Base-by-base conservation (phyloP, 768 basidiomycete species). In the Suillus variegatus region DNA sequence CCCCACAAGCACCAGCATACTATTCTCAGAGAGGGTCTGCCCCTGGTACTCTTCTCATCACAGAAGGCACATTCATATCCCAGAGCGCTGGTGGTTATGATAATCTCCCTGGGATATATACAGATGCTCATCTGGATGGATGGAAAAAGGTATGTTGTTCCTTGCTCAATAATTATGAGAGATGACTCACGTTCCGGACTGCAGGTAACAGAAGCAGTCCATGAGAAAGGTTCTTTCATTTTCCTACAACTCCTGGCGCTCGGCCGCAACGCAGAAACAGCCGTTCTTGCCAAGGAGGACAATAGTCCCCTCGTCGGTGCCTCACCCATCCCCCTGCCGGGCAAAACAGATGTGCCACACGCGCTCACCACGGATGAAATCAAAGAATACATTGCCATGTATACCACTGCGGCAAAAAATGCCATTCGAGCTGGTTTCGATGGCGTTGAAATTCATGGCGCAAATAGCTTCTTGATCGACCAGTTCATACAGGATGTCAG, bases 41-140 rank as follows among this genome's bases (percentile, higher is more conserved):
- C 0, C 81, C 83, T 0, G 88, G 88, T 0, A 87, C 84, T 0
- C 74, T 90, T 10, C 74, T 87, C 52, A 81, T 91, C 63, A 74
- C 85, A 2, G 88, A 91, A 73, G 87, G 80, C 0, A 86, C 86
- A 3, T 76, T 82, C 60, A 83, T 91, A 56, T 80, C 83, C 0
- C 72, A 74, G 2, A 69, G 81, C 20, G 86, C 87, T 0, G 85
- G 83, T 2, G 88, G 86, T 2, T 79, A 76, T 51, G 58, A 64
- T 2, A 74, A 85, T 62, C 81, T 84, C 0, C 91, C 90, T 2
- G 91, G 90, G 0, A 85, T 91, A 62, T 91, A 84, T 79, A 85
- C 73, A n/a, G 73, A 82, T 3, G 85, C 82, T 28, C 91, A 94
- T 68, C 82, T 82, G 40, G 65, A 70, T 7, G 80, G 70, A 0